Evolutionary conservation across 441 rosid species (phyloP), one percentile per base, ranked within the genome.

Genomic region (Pelargonium fulgidum): DNA sequence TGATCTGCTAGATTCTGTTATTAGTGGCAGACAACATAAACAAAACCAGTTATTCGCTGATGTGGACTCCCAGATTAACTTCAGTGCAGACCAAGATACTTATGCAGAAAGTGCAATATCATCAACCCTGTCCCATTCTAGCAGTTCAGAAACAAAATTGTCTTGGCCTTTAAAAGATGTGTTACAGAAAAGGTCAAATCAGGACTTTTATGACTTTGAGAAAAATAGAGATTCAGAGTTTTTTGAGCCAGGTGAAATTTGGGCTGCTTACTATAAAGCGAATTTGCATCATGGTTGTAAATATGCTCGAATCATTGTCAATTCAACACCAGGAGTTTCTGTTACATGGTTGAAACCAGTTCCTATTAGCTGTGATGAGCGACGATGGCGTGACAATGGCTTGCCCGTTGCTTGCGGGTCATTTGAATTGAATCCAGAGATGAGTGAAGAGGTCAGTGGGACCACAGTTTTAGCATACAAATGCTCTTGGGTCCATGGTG

Each of bases 311-410:
- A 65, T 73, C 44, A 58, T 36, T 65, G 26, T 24, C 36, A 70
- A 39, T 10, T 68, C 77, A 67, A 58, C 52, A 48, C 56, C 61
- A 39, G 64, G 29, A 22, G 41, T 70, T 70, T 74, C 48, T 22
- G 75, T 77, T 65, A 64, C 75, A 59, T 73, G 77, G 81, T 65
- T 73, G 65, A 73, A 77, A 68, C 77, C 81, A 22, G 62, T 73
- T 36, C 81, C 81, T 12, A 29, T 74, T 33, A 58, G 52, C 75
- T 39, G 24, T 59, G 36, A 62, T 16, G 81, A 77, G 68, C 68
- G 72, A 65, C 65, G 73, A 39, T 74, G 77, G 81, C 74, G 77
- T 41, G 75, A 71, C 8, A 62, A 63, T 56, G 77, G 70, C 22
- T 50, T 73, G 65, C 77, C 77, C 22, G 77, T 77, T 59, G 77